Base-by-base conservation (phyloP, 352 stramenopile species). In the Hyaloperonospora arabidopsidis region DNA sequence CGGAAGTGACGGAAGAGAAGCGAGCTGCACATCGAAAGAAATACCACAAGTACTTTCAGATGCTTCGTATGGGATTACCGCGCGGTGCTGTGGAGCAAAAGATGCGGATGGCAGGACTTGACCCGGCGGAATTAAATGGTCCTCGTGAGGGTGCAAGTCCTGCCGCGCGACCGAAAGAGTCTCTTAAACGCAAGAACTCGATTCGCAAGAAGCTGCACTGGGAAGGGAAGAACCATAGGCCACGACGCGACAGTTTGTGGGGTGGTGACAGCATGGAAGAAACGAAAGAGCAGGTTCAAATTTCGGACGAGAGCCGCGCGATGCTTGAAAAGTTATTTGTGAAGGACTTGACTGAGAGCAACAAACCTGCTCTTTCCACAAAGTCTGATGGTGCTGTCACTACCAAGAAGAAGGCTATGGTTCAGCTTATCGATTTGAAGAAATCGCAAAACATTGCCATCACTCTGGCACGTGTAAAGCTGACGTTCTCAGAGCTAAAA, bases 361-460 rank as follows among this genome's bases (percentile, higher is more conserved):
- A 70, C 59, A 79, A 77, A 38, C 56, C 61, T 49, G 70, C 71
- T 48, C 54, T 57, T 1, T 60, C 55, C 0, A 53, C 43, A 4
- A 71, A 74, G 18, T 56, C 56, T 17, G 54, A 68, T 21, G 58
- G 58, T 1, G 38, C 54, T 6, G 58, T 65, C n/a, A 57, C 65
- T 2, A 41, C 70, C 41, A 76, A 84, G 48, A 86, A 87, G 63
- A 84, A 84, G 52, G 72, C 80, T 22, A 74, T 88, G 55, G 68
- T 92, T 22, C 71, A 77, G 22, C 68, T 93, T 32, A 85, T 93
- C 38, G 83, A 93, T 54, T 87, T 90, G 76, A 93, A 93, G 47
- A 93, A 91, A 49, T 85, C 80, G 17, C 83, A 93, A 59, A 93
- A 93, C 61, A 89, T 93, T 49, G 73, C 80, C 10, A 93, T 93